These are phyloP conservation scores for Chrysoporthe puriensis DNA, from an alignment of 2,329 filamentous ascomycete genomes.

Conservation along the genomic window DNA sequence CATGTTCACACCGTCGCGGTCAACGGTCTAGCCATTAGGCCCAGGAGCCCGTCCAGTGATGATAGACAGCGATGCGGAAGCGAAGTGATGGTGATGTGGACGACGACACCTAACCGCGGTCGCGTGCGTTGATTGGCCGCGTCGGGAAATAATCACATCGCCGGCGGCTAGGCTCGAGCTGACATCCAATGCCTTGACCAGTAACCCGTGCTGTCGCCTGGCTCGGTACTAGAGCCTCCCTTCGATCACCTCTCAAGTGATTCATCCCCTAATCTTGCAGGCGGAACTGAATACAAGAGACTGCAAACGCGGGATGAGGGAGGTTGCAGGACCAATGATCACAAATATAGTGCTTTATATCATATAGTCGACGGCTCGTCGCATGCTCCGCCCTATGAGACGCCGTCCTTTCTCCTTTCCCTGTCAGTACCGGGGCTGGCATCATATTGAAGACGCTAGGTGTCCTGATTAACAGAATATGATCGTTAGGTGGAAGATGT, in stretches of 20 bases:
- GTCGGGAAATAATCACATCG: neutral
- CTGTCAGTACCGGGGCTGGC: neutral
- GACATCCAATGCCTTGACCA: neutral
- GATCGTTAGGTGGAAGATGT: neutral
- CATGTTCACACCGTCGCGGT: neutral
- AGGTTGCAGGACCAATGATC: neutral
- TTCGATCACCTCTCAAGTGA: neutral
- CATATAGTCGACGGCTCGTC: too few relatives aligned
- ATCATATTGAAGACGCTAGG: neutral
- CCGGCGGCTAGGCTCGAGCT: neutral
- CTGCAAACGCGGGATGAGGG: neutral
- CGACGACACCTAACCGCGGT: neutral
- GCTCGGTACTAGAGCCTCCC: neutral
- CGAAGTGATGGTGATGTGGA: neutral
- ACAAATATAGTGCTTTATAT: neutral
- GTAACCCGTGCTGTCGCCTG: too few relatives aligned
- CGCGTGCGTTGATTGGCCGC: neutral
- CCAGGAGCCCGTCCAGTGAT: neutral
- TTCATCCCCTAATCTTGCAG: neutral
- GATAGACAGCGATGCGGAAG: neutral
- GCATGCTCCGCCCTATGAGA: too few relatives aligned
- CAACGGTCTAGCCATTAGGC: neutral
- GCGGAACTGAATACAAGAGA: neutral
- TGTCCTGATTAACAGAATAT: neutral
- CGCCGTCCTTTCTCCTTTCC: too few relatives aligned